Evolutionary conservation across 129 eudicot species (phyloP), one percentile per base, ranked within the genome.

Genomic region (Pulicaria dysenterica): DNA sequence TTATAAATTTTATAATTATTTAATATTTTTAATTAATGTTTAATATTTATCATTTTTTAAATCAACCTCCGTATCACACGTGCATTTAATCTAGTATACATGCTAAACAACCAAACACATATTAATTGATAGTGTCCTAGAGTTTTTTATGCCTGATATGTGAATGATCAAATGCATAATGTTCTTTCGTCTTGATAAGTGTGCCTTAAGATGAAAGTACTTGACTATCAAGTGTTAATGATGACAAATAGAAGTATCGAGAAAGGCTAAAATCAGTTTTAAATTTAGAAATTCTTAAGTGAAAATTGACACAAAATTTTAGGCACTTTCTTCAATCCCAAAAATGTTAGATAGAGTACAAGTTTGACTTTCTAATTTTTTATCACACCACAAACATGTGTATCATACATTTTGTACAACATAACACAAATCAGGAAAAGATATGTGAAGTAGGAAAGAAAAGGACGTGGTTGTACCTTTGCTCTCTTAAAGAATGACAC

Each of bases 401-500:
- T 67, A 37, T 5, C 12, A 16, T 68, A 68, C 61, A 14, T 7
- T 6, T 37, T 38, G 66, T 38, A 38, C 4, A 59, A 56, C 31
- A 24, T 19, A 31, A 56, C 61, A 13, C 38, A 19, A 56, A 24
- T 56, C 14, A 6, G 31, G 37, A n/a, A 67, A 76, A 40, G 58
- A 47, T 5, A 59, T 41, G 34, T 5, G 45, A 53, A 62, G 53
- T 67, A 56, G 4, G 44, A 61, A 42, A 62, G 19, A 75, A 8
- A 45, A 4, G 53, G 11, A 60, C 62, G 42, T 15, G 46, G 46
- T 58, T 72, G 13, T 79, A 89, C 96, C 95, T 87, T 94, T 77
- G 98, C 98, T 85, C 96, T 83, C 59, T 86, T 73, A 69, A 94
- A 94, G 77, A 94, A 94, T 38, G 98, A 76, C 14, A 94, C 75